Evolutionary conservation across 495 filamentous ascomycete genomes (phyloP), one percentile per base, ranked within the genome.

Genomic region (Corynascus novoguineensis): DNA sequence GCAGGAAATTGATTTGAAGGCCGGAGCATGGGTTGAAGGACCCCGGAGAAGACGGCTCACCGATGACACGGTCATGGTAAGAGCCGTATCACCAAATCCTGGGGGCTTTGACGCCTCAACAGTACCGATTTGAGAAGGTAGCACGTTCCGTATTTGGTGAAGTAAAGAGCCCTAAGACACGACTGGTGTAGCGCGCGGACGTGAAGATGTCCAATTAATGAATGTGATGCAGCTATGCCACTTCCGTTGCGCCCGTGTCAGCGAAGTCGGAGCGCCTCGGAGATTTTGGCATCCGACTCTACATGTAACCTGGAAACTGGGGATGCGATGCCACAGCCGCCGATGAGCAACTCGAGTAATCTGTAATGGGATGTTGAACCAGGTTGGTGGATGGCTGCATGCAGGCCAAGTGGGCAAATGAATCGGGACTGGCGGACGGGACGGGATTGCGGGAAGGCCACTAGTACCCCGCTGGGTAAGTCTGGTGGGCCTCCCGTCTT

Each of bases 1-100:
- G 58, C 52, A 55, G 29, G 50, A 59, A 45, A 59, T 59, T 59
- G 42, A 40, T 46, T 54, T 46, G 14, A 37, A 44, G 47, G 27
- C 47, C 45, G 31, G 46, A 45, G 34, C 37, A 19, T 32, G 57
- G 57, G 51, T 38, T 40, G 25, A 37, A 32, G 32, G 44, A 53
- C 50, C 50, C 50, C 21, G 11, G 21, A 5, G 32, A 46, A 24
- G 14, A 10, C 11, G 11, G 6, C 17, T 38, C 48, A 7, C 29
- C 11, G n/a, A n/a, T n/a, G n/a, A 15, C 10, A 19, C 5, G 22
- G 19, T 6, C 8, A 50, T 50, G 47, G 27, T 24, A 31, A 38
- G 28, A n/a, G n/a, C n/a, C 5, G 21, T 32, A 24, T 15, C 48
- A 35, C 47, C 28, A 32, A 48, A 32, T 14, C 4, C 29, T 34